These are phyloP conservation scores for Fusarium graminum DNA, from an alignment of 2,329 filamentous ascomycete species.

Conservation along the genomic window DNA sequence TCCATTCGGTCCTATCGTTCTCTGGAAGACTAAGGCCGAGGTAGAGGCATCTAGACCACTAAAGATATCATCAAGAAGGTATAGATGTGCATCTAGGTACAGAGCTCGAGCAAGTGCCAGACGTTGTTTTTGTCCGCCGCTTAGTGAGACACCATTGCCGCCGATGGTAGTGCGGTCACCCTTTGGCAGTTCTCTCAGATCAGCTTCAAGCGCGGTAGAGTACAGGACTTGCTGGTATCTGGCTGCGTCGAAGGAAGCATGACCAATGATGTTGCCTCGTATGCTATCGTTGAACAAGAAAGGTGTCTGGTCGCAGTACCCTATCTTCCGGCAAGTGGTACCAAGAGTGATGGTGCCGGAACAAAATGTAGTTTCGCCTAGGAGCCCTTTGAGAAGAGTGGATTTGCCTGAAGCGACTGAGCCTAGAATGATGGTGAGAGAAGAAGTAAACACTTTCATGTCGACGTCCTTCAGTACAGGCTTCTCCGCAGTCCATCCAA, in stretches of 20 bases:
- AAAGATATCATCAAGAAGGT: conserved; percentile 9
- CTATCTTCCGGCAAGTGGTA: neutral
- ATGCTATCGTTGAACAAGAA: conserved; percentile 9
- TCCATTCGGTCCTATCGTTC: neutral
- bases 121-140: conserved; percentile 18
- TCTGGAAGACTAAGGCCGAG: neutral
- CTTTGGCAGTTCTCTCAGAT: neutral
- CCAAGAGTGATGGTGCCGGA: neutral
- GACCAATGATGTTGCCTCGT: conserved; percentile 4
- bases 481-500: conserved; percentile 1
- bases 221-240: conserved; percentile 2
- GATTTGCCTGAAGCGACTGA: conserved; percentile 13
- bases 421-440: conserved; percentile 2
- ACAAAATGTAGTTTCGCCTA: neutral
- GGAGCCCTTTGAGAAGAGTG: conserved; percentile 4
- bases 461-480: neutral
- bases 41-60: conserved; percentile 9
- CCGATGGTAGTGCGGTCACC: conserved; percentile 8
- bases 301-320: conserved; percentile 17
- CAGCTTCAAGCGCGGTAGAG: neutral
- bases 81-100: conserved; percentile 3
- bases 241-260: neutral
- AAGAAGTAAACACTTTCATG: neutral
- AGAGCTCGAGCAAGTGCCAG: conserved; percentile 9
- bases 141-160: neutral